Evolutionary conservation across 2,329 filamentous ascomycete genomes (phyloP), one percentile per base, ranked within the genome.

Genomic region (Ophiostoma sp.): DNA sequence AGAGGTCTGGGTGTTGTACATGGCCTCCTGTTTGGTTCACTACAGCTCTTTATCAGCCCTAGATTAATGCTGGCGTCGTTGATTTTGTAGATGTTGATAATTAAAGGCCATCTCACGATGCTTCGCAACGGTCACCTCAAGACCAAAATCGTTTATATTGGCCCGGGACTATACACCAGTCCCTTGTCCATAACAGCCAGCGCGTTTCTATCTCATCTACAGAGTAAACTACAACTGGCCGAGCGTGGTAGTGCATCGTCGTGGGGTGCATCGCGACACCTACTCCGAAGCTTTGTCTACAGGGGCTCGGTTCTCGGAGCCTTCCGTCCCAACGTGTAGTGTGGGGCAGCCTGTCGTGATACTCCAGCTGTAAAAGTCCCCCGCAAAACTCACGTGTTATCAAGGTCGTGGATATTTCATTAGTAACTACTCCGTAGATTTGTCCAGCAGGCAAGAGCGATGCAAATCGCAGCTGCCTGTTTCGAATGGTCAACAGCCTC

Each of bases 291-390:
- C 18, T 12, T 55, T 55, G 49, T 5, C 49, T 55, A 45, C 42
- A 45, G 42, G 49, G 49, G 42, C 7, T 66, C 67, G 67, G 52
- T 63, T 66, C 55, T 68, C 67, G 67, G 67, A 68, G 67, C 64
- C 27, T 63, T 66, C 67, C 67, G 67, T 55, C 64, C 63, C 49
- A 62, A 18, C 8, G 55, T 62, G 3, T 58, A 12, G 7, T 40
- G 55, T 62, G 55, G 49, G 49, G 7, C 49, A 6, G 16, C 6
- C 27, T 27, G 47, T 52, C 47, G 27, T 27, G 47, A 52, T 52
- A n/a, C 8, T 55, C n/a, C 27, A 27, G 12, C 49, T 55, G 8
- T 27, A 27, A 27, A 55, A 55, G 49, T 36, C 47, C 47, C 47
- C 47, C 49, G 49, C 49, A 55, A 55, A 55, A n/a, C 8, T 49